These are phyloP conservation scores for Penicillium corylophilum DNA, from an alignment of 2,329 filamentous ascomycete species.

Conservation along the genomic window DNA sequence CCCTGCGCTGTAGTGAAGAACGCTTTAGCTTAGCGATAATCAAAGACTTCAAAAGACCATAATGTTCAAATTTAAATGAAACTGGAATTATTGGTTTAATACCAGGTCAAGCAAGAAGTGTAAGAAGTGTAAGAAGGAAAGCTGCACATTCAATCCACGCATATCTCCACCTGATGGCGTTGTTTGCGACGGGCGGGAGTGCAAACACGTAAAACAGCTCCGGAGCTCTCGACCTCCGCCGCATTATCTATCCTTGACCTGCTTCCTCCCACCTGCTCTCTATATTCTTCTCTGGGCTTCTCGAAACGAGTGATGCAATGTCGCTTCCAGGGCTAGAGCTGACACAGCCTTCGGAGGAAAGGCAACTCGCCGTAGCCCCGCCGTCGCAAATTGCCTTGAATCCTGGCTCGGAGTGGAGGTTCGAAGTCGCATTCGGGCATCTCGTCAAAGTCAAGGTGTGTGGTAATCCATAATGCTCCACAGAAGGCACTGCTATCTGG, in stretches of 20 bases:
- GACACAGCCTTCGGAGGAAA: constrained; percentile 59
- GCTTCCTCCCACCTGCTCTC: neutral
- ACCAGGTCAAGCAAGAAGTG: no score
- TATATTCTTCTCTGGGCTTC: neutral
- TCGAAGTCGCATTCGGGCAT: constrained; percentile 63
- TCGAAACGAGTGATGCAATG: constrained; percentile 49
- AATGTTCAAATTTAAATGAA: neutral
- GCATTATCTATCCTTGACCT: neutral
- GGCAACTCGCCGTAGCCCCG: constrained; percentile 36
- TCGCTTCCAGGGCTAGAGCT: constrained; percentile 74
- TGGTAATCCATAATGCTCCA: neutral
- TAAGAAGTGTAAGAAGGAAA: no score
- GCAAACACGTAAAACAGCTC: constrained; percentile 15
- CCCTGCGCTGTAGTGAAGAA: constrained; percentile 15
- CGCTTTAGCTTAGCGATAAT: constrained; percentile 12
- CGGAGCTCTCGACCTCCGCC: constrained; percentile 2
- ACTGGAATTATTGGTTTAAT: neutral
- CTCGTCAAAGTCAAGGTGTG: constrained; percentile 55
- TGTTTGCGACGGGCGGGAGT: constrained; percentile 1
- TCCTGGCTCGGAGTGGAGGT: constrained; percentile 73
- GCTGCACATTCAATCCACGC: no score
- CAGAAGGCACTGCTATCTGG: neutral
- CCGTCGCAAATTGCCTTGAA: constrained; percentile 55
- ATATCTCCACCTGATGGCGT: no score
- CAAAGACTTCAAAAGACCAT: constrained; percentile 3